These are phyloP conservation scores for Taphrina deformans DNA, from an alignment of 1,139 yeast species.

Conservation along the genomic window DNA sequence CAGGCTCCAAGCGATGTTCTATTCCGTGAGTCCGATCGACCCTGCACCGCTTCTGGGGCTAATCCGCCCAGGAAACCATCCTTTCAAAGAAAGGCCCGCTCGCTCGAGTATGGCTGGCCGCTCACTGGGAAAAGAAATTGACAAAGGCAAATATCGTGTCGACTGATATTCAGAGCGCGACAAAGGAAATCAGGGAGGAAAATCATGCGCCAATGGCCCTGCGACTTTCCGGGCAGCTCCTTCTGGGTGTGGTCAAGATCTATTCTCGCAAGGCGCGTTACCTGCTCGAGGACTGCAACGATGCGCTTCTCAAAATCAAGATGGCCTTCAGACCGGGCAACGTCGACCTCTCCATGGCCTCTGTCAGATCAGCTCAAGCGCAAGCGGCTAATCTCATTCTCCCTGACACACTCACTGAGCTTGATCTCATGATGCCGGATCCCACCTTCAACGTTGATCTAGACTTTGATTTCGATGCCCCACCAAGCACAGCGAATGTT, in stretches of 20 bases:
- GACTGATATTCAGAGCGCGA: constrained; percentile 70
- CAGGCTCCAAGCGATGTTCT: constrained; percentile 17
- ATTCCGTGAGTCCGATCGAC: background rate
- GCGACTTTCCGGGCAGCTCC: constrained; percentile 80
- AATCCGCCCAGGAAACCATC: constrained; percentile 39
- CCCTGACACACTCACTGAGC: constrained; percentile 75
- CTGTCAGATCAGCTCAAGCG: constrained; percentile 47
- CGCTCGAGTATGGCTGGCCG: constrained; percentile 92
- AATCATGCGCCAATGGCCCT: constrained; percentile 61
- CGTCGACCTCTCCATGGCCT: constrained; percentile 52
- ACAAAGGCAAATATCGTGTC: constrained; percentile 73
- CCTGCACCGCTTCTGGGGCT: background rate
- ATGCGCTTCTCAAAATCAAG: constrained; percentile 70
- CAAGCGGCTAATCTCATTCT: constrained; percentile 56
- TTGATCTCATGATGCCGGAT: constrained; percentile 53
- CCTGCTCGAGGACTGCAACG: constrained; percentile 79
- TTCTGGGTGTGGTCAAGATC: constrained; percentile 84
- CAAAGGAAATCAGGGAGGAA: constrained; percentile 52
- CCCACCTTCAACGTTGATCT: constrained; percentile 35
- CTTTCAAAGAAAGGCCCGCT: constrained; percentile 62
- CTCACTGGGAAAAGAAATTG: constrained; percentile 78
- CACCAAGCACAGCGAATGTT: constrained; percentile 22
- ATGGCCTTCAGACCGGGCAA: constrained; percentile 62
- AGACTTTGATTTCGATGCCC: constrained; percentile 30
- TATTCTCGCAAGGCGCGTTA: constrained; percentile 85